phyloP scores from a whole-genome alignment of 1,284 basidiomycete species.

The Naganishia cerealis region DNA sequence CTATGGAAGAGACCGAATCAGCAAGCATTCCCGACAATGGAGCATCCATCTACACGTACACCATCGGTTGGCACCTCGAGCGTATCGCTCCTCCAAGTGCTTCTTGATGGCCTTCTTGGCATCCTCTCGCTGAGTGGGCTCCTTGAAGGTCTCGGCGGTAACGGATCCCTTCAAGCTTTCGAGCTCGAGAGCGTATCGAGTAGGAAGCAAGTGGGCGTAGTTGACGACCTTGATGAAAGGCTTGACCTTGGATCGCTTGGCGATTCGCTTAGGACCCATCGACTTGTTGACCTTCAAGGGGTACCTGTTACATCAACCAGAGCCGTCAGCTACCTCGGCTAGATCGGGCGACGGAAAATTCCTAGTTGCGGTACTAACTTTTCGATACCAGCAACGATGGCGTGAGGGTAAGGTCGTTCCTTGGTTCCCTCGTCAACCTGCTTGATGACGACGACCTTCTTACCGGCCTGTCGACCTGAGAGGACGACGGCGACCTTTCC shows the following conservation, averaged over 20 bases:
- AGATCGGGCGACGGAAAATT: too few relatives aligned
- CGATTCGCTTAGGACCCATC: slow-evolving; percentile 92
- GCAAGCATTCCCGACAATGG: background rate
- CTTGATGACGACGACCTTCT: slow-evolving; percentile 94
- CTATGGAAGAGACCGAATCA: slow-evolving; percentile 11
- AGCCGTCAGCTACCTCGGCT: background rate
- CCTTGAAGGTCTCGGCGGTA: slow-evolving; percentile 85
- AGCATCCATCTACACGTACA: slow-evolving; percentile 51
- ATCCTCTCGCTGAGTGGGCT: slow-evolving; percentile 85
- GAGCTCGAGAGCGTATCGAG: slow-evolving; percentile 91
- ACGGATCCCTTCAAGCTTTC: slow-evolving; percentile 86
- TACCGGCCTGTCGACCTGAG: slow-evolving; percentile 94
- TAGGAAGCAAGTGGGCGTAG: slow-evolving; percentile 96
- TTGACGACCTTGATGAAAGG: slow-evolving; percentile 98
- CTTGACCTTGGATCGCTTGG: slow-evolving; percentile 89
- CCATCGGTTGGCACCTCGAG: slow-evolving; percentile 89
- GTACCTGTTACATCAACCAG: slow-evolving; percentile 62
- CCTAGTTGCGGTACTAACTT: slow-evolving; percentile 45
- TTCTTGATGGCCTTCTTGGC: slow-evolving; percentile 96
- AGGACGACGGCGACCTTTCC: slow-evolving; percentile 98
- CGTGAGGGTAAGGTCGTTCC: slow-evolving; percentile 88
- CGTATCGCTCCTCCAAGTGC: slow-evolving; percentile 87
- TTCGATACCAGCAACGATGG: slow-evolving; percentile 92
- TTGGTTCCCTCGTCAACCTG: slow-evolving; percentile 87
- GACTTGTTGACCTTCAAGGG: slow-evolving; percentile 91